Evolutionary conservation across 2,329 filamentous ascomycete genomes (phyloP).

Genomic region (Exophiala sp.): DNA sequence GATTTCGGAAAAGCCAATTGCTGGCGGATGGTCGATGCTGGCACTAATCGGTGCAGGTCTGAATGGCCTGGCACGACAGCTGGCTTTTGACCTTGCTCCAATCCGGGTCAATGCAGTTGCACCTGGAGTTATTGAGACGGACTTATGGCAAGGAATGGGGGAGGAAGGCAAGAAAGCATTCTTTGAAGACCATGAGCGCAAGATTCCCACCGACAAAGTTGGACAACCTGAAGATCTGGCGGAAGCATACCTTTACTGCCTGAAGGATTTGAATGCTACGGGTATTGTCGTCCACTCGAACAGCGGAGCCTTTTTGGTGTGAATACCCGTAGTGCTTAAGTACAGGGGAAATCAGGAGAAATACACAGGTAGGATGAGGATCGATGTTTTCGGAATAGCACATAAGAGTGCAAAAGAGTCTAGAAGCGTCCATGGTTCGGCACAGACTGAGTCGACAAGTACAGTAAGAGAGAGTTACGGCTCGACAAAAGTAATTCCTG

Average conservation of each 20-base stretch:
- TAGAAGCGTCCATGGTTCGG: too few species aligned
- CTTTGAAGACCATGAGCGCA: constrained; percentile 22
- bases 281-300: constrained; percentile 45
- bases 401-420: too few species aligned
- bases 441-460: too few species aligned
- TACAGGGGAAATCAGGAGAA: too few species aligned
- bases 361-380: too few species aligned
- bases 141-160: constrained; percentile 36
- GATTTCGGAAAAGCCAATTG: constrained; percentile 50
- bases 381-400: too few species aligned
- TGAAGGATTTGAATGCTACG: constrained; percentile 47
- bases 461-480: too few species aligned
- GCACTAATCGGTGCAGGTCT: constrained; percentile 50
- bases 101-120: constrained; percentile 61
- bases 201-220: constrained; percentile 33
- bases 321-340: too few species aligned
- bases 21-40: constrained; percentile 49
- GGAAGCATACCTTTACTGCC: constrained; percentile 47
- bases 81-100: constrained; percentile 63
- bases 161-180: constrained; percentile 29
- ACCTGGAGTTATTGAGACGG: constrained; percentile 54
- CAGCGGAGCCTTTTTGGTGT: constrained; percentile 35
- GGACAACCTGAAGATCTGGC: constrained; percentile 42
- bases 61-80: constrained; percentile 51
- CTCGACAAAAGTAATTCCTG: too few species aligned